phyloP scores from a whole-genome alignment of 306 rosid genomes.

The Albizia julibrissin region DNA sequence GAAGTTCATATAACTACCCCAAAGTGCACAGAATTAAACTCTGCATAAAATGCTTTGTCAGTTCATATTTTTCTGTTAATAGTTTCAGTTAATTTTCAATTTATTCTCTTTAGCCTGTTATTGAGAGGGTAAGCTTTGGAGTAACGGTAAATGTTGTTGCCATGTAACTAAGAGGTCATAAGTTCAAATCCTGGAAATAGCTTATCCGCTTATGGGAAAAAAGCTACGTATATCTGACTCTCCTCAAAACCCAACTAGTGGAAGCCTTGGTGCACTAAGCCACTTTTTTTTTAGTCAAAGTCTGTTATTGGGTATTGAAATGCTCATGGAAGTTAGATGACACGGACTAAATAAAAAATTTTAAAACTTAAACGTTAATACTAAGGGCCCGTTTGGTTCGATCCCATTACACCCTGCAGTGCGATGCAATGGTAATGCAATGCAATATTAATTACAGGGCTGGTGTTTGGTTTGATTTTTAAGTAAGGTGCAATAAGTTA shows the following conservation, averaged over 20 bases:
- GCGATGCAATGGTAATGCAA: too few species aligned
- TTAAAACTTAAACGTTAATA: neutral
- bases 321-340: neutral
- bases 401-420: too few species aligned
- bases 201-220: too few species aligned
- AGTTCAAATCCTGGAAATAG: too few species aligned
- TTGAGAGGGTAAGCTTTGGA: neutral
- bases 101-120: neutral
- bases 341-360: neutral
- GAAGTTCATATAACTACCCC: neutral
- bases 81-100: neutral
- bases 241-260: too few species aligned
- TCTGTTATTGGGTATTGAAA: neutral
- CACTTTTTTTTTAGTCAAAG: neutral
- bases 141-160: neutral
- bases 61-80: neutral
- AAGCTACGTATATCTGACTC: too few species aligned
- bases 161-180: too few species aligned
- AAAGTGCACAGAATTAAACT: neutral
- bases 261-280: too few species aligned
- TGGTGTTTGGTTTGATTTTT: too few species aligned
- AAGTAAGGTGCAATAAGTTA: too few species aligned
- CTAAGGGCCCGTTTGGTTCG: too few species aligned
- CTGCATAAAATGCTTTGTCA: conserved; percentile 5
- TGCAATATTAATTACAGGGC: too few species aligned